These are phyloP conservation scores for Aureobasidium lini DNA, from an alignment of 2,329 filamentous ascomycete genomes.

Conservation along the genomic window DNA sequence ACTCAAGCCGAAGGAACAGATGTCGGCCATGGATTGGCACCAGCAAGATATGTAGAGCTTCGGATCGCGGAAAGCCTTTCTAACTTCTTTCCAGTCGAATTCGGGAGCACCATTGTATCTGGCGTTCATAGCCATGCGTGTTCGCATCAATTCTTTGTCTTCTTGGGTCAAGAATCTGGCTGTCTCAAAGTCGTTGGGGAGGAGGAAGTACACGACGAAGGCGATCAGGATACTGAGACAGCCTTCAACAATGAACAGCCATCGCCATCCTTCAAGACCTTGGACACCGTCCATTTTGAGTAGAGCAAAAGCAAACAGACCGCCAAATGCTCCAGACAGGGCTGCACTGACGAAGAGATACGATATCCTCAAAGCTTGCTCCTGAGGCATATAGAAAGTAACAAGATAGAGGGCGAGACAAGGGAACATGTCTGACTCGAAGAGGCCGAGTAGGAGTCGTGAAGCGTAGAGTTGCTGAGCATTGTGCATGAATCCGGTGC, in stretches of 20 bases:
- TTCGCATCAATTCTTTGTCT: constrained; percentile 52
- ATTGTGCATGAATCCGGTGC: constrained; percentile 59
- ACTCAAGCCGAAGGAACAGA: constrained; percentile 70
- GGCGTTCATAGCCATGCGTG: neutral
- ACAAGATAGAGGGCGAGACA: constrained; percentile 56
- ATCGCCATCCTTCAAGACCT: constrained; percentile 62
- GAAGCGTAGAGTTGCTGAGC: constrained; percentile 61
- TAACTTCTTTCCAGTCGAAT: constrained; percentile 57
- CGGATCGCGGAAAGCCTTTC: constrained; percentile 63
- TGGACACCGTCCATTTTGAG: constrained; percentile 62
- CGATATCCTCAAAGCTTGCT: constrained; percentile 63
- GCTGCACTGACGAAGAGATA: constrained; percentile 67
- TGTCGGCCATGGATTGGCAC: constrained; percentile 64
- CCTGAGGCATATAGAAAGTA: constrained; percentile 67
- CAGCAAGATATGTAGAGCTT: constrained; percentile 27
- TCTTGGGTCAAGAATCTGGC: constrained; percentile 53
- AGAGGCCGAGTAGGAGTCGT: constrained; percentile 58
- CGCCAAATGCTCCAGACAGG: constrained; percentile 63
- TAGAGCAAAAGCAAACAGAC: constrained; percentile 65
- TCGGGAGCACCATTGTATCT: neutral
- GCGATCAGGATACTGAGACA: constrained; percentile 49
- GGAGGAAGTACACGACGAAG: constrained; percentile 44
- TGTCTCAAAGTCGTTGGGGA: constrained; percentile 60
- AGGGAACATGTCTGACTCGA: constrained; percentile 66
- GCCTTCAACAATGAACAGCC: constrained; percentile 60